Base-by-base conservation (phyloP, 2,329 filamentous ascomycete species). In the Aspergillus intermedius region DNA sequence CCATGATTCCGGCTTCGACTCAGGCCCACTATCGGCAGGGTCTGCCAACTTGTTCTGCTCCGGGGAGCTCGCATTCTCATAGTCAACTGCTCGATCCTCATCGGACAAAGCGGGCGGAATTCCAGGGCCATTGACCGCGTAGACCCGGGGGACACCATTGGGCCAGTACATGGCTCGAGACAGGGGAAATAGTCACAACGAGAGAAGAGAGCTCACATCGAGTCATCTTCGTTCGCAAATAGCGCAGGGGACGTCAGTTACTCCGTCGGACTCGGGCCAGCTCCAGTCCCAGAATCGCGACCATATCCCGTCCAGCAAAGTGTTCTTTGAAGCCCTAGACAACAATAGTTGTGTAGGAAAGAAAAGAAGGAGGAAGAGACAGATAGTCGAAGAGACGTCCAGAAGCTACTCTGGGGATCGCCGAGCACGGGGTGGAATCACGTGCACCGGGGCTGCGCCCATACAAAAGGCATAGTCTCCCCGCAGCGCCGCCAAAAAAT, bases 71-170 rank as follows among this genome's bases (percentile, higher is more conserved):
- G 50, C 43, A 25, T 28, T 44, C 17, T 55, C 54, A 35, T 50
- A 44, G 3, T 53, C 49, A 28, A 49, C 37, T 44, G 56, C 53
- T 42, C 51, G 55, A 48, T 58, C 51, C 19, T 65, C 61, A 19
- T 64, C 60, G 23, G 58, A 59, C 39, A 55, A 48, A 13, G 57
- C 49, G 44, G 57, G 49, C 49, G 65, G 58, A 54, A 68, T 68
- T 52, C 60, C 60, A 49, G 70, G 68, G 49, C 70, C 71, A 64
- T 74, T 74, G 64, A 73, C 67, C 60, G 72, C 70, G 61, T 72
- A 74, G 60, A 74, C 68, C 65, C 72, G 67, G 59, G 73, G 73
- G 50, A 74, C 72, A 56, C 71, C 71, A 68, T 74, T 72, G 56
- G 72, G 73, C 73, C 72, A 75, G 67, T 75, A 75, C 73, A 75